These are phyloP conservation scores for Torulaspora pretoriensis DNA, from an alignment of 1,139 yeast genomes.

Conservation along the genomic window DNA sequence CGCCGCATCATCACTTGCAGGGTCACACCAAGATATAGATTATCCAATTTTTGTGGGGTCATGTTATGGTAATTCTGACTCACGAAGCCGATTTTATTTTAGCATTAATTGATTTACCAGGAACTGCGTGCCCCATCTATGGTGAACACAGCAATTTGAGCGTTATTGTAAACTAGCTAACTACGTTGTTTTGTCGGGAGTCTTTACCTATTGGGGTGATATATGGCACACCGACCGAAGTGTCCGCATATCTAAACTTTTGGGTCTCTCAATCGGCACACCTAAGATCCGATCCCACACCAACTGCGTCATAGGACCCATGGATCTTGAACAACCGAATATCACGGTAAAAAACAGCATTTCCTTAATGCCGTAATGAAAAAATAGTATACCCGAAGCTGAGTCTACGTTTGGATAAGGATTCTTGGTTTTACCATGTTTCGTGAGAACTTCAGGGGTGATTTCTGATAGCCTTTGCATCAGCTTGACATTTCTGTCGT, in stretches of 20 bases:
- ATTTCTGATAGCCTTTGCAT: slow-evolving; percentile 40
- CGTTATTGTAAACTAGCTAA: too few relatives aligned
- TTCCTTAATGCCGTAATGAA: slow-evolving; percentile 56
- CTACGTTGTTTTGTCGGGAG: too few relatives aligned
- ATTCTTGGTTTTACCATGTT: slow-evolving; percentile 61
- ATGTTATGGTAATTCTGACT: too few relatives aligned
- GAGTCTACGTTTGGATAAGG: slow-evolving; percentile 65
- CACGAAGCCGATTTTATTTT: too few relatives aligned
- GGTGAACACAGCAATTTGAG: too few relatives aligned
- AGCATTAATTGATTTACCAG: too few relatives aligned
- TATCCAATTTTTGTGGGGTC: too few relatives aligned
- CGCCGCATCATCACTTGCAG: too few relatives aligned
- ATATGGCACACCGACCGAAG: slow-evolving; percentile 9
- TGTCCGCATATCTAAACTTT: slow-evolving; percentile 37
- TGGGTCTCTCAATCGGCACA: slow-evolving; percentile 61
- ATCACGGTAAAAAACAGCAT: slow-evolving; percentile 54
- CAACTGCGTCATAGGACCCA: slow-evolving; percentile 56
- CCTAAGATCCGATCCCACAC: slow-evolving; percentile 59
- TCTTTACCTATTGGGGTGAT: background rate
- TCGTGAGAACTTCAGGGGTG: slow-evolving; percentile 52
- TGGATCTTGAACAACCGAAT: slow-evolving; percentile 56
- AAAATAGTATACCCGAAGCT: slow-evolving; percentile 52
- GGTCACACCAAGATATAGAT: too few relatives aligned
- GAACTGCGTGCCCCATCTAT: too few relatives aligned
- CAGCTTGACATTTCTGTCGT: slow-evolving; percentile 36